Conservation (phyloP, 129 eudicot genomes). For the Daucus carota region DH1_v3.0 NC_030385.2:9130501-9131000, state of each 20-base stretch:
- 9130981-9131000: not conserved
- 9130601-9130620: constrained; percentile 28
- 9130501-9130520: too few species aligned
- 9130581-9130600: constrained; percentile 16
- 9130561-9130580: constrained; percentile 19
- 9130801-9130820: constrained; percentile 62
- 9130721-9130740: not conserved
- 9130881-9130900: constrained; percentile 45
- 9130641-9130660: constrained; percentile 30
- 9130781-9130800: constrained; percentile 22
- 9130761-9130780: not conserved
- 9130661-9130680: constrained; percentile 17
- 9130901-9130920: constrained; percentile 21
- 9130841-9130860: constrained; percentile 62
- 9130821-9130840: constrained; percentile 41
- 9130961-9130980: constrained; percentile 31
- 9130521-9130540: not conserved
- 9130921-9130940: constrained; percentile 11
- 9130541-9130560: not conserved
- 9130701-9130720: not conserved
- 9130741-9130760: not conserved
- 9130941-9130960: constrained; percentile 38
- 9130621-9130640: constrained; percentile 17
- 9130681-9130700: not conserved
- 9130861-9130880: constrained; percentile 60